Conservation (phyloP, 2,329 filamentous ascomycete genomes). For the Raffaelea ambrosiae region DNA sequence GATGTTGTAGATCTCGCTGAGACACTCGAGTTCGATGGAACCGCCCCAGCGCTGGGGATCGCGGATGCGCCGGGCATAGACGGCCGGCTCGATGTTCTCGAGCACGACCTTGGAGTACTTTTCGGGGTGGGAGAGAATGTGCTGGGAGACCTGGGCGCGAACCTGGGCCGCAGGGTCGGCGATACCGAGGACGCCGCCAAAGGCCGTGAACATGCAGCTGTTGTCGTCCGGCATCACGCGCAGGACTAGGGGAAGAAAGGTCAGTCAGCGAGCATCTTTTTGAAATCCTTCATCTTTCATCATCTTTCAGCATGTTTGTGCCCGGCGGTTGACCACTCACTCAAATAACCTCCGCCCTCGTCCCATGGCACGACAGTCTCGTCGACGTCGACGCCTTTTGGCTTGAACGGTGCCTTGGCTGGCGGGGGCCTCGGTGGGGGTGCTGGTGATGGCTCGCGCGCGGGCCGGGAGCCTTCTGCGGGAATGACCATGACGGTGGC, state of each 20-base stretch:
- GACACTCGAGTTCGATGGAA: constrained; percentile 78
- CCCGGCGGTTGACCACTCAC: constrained; percentile 23
- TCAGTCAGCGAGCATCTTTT: not conserved
- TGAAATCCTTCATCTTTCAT: no score
- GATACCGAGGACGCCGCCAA: constrained; percentile 68
- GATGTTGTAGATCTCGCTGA: constrained; percentile 76
- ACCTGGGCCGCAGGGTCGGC: constrained; percentile 45
- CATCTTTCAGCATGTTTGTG: no score
- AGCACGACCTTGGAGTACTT: constrained; percentile 71
- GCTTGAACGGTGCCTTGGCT: constrained; percentile 17
- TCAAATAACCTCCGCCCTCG: constrained; percentile 39
- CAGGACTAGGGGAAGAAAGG: no score
- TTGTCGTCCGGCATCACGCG: constrained; percentile 97
- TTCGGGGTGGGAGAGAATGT: constrained; percentile 65
- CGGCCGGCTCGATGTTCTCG: constrained; percentile 54
- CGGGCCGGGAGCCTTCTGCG: constrained; percentile 10
- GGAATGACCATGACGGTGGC: constrained; percentile 44
- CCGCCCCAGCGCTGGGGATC: constrained; percentile 81
- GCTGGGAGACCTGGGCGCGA: constrained; percentile 67
- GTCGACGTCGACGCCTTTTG: constrained; percentile 27
- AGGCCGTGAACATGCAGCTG: constrained; percentile 84
- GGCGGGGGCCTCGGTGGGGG: no score
- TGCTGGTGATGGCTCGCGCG: constrained; percentile 5
- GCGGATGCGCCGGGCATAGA: constrained; percentile 77
- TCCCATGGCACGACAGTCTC: constrained; percentile 40